Base-by-base conservation (phyloP, 495 filamentous ascomycete genomes). In the Talaromyces nanjingensis region DNA sequence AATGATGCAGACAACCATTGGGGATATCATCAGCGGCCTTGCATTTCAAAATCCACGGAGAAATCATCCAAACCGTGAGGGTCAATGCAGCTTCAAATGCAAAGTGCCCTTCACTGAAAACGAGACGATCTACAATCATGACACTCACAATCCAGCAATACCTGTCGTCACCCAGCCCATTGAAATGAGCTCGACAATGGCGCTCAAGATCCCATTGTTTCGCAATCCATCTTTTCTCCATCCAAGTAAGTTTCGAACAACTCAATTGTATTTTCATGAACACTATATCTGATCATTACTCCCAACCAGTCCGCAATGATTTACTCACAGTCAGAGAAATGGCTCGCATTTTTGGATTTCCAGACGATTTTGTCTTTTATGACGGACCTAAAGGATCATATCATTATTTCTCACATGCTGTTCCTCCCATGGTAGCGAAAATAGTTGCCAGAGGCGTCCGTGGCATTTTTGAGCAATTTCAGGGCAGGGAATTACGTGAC, bases 321-420 rank as follows among this genome's bases (percentile, higher is more conserved):
- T 12, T 45, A 4, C 45, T 65, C 25, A 65, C 57, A 6, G 31
- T 62, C 9, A 49, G 64, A 4, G 64, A 65, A 24, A 16, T 65
- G 18, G 64, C 64, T 5, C 56, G 64, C 1, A 42, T 65, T 9
- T 59, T 61, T 20, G 64, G 64, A 3, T 65, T 65, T 34, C 18
- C 25, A 7, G 64, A 65, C 25, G 58, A 65, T 27, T 57, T 65
- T n/a, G 42, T 65, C 27, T 62, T 65, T 14, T 58, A 58, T 25
- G 55, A 33, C 3, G 24, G 27, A n/a, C 22, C 55, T 4, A 8
- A 1, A 4, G 11, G 55, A 2, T 58, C 27, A 6, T 58, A 58
- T 20, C 25, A 18, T 18, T 58, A 34, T 14, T 58, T 58, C 16
- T 1, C 1, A 7, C 24, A 3, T 29, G 55, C 55, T 16, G 55